Conservation (phyloP, 192 early-diverging fungal species). For the Rhizoclosmatium sp. region DNA sequence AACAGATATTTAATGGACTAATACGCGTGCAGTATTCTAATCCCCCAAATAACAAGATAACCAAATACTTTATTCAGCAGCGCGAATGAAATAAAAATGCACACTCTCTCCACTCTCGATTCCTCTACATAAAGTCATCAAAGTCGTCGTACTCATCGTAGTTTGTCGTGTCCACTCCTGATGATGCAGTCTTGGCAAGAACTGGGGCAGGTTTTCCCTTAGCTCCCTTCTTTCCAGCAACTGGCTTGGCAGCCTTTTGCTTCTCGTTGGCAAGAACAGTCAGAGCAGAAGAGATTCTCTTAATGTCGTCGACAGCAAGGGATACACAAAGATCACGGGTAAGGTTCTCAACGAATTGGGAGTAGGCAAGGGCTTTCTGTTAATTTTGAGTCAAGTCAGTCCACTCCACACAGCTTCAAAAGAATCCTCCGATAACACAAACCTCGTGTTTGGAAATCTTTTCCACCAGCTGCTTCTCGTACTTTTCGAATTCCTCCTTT, state of each 20-base stretch:
- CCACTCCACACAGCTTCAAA: not conserved
- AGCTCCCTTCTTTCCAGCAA: slow-evolving; percentile 28
- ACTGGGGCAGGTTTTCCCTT: slow-evolving; percentile 44
- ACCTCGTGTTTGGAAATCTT: slow-evolving; percentile 58
- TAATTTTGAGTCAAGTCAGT: not conserved
- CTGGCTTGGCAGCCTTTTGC: slow-evolving; percentile 57
- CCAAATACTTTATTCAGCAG: not conserved
- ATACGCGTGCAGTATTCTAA: no score
- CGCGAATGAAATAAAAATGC: not conserved
- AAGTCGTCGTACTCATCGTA: slow-evolving; percentile 39
- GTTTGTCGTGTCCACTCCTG: slow-evolving; percentile 24
- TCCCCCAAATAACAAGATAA: not conserved
- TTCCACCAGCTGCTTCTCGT: slow-evolving; percentile 43
- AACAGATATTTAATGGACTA: not conserved
- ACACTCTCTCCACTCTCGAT: not conserved
- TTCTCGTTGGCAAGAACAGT: slow-evolving; percentile 63
- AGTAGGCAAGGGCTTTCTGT: slow-evolving; percentile 44
- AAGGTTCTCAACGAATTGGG: slow-evolving; percentile 61
- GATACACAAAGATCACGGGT: slow-evolving; percentile 50
- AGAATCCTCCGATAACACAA: not conserved
- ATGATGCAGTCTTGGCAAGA: slow-evolving; percentile 49
- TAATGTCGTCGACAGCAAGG: slow-evolving; percentile 56
- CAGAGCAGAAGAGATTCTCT: slow-evolving; percentile 52
- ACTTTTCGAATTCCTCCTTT: slow-evolving; percentile 57
- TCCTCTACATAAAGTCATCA: slow-evolving; percentile 57